These are phyloP conservation scores for Nitzschia inconspicua DNA, from an alignment of 108 stramenopile genomes.

Conservation along the genomic window DNA sequence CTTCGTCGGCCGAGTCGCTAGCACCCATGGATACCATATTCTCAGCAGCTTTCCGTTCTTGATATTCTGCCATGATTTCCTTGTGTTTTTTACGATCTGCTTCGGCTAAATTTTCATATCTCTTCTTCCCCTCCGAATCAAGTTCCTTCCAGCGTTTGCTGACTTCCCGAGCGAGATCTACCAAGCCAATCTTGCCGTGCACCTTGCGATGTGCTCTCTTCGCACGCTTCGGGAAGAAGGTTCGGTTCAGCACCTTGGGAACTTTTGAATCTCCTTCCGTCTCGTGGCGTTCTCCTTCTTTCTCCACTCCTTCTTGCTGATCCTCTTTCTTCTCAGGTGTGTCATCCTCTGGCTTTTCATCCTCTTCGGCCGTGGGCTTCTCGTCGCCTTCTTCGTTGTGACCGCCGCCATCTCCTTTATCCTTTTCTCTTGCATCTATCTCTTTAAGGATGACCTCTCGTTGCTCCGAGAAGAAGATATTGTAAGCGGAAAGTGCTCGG, in stretches of 20 bases:
- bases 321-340: conserved; percentile 4
- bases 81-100: conserved; percentile 50
- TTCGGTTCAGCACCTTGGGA: conserved; percentile 31
- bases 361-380: neutral
- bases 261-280: neutral
- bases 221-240: conserved; percentile 30
- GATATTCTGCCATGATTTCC: conserved; percentile 44
- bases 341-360: neutral
- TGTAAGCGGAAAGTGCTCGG: conserved; percentile 31
- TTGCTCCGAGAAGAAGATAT: conserved; percentile 39
- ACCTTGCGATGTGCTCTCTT: conserved; percentile 57
- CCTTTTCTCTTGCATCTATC: conserved; percentile 14
- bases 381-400: conserved; percentile 12
- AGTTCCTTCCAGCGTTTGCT: conserved; percentile 50
- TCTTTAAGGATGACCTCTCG: conserved; percentile 32
- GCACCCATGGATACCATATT: conserved; percentile 33
- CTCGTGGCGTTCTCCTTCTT: neutral
- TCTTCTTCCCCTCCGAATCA: conserved; percentile 27
- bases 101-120: conserved; percentile 44
- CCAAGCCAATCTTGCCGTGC: conserved; percentile 75
- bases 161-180: conserved; percentile 60
- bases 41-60: conserved; percentile 31
- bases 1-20: neutral
- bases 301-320: conserved; percentile 6
- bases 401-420: neutral